Conservation (phyloP, 192 early-diverging fungal species). For the Backusella psychrophila region DNA sequence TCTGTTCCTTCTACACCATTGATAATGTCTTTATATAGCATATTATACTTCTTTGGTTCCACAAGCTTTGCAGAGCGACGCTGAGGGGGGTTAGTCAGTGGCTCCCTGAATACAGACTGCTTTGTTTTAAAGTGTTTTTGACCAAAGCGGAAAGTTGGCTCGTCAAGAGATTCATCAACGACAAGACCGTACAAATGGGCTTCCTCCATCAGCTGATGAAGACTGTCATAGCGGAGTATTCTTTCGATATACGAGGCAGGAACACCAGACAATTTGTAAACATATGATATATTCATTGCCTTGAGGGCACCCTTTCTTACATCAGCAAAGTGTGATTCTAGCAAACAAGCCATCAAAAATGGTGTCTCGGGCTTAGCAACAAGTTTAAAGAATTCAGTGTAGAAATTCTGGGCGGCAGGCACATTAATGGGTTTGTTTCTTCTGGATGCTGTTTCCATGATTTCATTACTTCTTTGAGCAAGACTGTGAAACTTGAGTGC, state of each 20-base stretch:
- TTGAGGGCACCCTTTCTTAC: conserved; percentile 73
- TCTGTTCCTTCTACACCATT: not conserved
- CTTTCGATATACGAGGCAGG: conserved; percentile 21
- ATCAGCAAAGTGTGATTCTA: conserved; percentile 71
- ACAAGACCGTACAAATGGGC: conserved; percentile 35
- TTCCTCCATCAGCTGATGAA: conserved; percentile 35
- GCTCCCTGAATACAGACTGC: conserved; percentile 18
- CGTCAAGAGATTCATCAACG: conserved; percentile 4
- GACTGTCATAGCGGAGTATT: conserved; percentile 36
- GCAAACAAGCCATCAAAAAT: conserved; percentile 74
- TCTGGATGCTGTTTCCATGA: conserved; percentile 20
- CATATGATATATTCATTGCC: conserved; percentile 69
- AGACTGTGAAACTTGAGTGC: conserved; percentile 68
- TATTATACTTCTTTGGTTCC: conserved; percentile 20
- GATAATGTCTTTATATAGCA: conserved; percentile 15
- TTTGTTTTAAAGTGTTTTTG: conserved; percentile 20
- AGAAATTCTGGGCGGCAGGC: conserved; percentile 60
- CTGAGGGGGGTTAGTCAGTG: conserved; percentile 21
- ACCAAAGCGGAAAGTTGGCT: conserved; percentile 28
- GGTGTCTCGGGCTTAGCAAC: conserved; percentile 57
- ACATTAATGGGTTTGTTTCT: conserved; percentile 48
- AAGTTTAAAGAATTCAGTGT: conserved; percentile 71
- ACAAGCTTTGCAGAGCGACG: conserved; percentile 13
- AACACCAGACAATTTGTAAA: conserved; percentile 26
- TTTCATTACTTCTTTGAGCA: conserved; percentile 52